Conservation (phyloP, 148 eudicot genomes). For the Spergularia marina region DNA sequence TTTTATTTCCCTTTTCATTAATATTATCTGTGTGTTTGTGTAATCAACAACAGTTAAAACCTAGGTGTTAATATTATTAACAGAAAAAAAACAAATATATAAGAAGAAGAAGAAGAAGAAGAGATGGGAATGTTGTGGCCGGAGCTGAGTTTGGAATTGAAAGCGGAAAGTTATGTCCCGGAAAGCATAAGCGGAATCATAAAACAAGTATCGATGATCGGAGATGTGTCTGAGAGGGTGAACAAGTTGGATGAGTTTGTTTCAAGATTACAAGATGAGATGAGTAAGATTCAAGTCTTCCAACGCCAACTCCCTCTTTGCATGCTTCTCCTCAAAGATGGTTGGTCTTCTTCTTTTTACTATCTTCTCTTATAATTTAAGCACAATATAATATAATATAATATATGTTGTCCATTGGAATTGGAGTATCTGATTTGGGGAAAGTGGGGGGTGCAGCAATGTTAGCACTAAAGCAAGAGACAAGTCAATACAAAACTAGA, state of each 20-base stretch:
- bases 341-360: conserved; percentile 38
- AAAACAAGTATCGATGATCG: conserved; percentile 35
- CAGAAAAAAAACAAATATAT: too few species aligned
- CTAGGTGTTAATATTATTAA: too few species aligned
- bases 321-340: conserved; percentile 65
- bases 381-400: too few species aligned
- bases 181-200: conserved; percentile 39
- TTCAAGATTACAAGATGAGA: conserved; percentile 48
- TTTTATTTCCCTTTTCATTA: too few species aligned
- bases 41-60: too few species aligned
- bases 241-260: conserved; percentile 46
- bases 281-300: conserved; percentile 59
- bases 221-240: conserved; percentile 32
- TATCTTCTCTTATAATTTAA: too few species aligned
- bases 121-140: conserved; percentile 42
- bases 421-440: too few species aligned
- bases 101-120: not conserved
- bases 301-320: conserved; percentile 69
- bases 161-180: conserved; percentile 32
- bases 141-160: conserved; percentile 47
- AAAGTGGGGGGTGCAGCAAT: conserved; percentile 42
- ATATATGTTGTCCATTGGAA: too few species aligned
- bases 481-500: conserved; percentile 33
- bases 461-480: conserved; percentile 41
- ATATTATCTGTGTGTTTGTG: too few species aligned